phyloP scores from a whole-genome alignment of 495 filamentous ascomycete species.

The Collariella sp. region DNA sequence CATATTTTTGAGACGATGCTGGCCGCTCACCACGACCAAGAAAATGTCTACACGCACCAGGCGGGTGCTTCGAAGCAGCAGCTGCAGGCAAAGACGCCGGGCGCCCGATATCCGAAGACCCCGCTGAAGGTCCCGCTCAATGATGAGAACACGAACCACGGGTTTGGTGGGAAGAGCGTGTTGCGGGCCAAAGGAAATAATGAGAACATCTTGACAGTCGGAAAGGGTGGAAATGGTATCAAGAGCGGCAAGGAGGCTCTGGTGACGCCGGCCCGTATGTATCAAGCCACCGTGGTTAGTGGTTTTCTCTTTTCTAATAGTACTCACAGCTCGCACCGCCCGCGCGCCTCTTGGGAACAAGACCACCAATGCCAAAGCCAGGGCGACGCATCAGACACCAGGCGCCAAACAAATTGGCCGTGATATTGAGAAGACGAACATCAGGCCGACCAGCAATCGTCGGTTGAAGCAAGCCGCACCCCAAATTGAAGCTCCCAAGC shows the following conservation, averaged over 20 bases:
- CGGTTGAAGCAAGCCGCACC: conserved; percentile 34
- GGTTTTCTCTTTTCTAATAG: conserved; percentile 22
- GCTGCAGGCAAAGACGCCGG: conserved; percentile 68
- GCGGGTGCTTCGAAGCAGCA: conserved; percentile 73
- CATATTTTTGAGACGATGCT: conserved; percentile 48
- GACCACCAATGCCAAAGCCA: conserved; percentile 89
- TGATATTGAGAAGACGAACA: conserved; percentile 36
- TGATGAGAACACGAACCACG: conserved; percentile 69
- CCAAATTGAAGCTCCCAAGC: conserved; percentile 38
- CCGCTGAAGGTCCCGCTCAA: conserved; percentile 76
- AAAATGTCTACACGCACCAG: conserved; percentile 74
- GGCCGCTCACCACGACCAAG: conserved; percentile 69
- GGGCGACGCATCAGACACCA: conserved; percentile 48
- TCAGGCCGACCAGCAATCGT: conserved; percentile 28
- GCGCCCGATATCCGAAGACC: conserved; percentile 67
- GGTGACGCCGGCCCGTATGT: conserved; percentile 56
- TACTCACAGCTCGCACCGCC: conserved; percentile 46
- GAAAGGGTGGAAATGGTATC: conserved; percentile 46
- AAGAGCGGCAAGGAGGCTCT: conserved; percentile 46
- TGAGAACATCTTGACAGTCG: conserved; percentile 52
- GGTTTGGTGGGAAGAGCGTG: conserved; percentile 53
- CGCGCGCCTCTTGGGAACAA: conserved; percentile 84
- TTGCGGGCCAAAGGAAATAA: conserved; percentile 50
- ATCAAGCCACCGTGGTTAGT: background rate
- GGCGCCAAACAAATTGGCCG: conserved; percentile 35